A percentile compares a stretch with the other conserved stretches of the same genome.
These are phyloP conservation scores for Diplodia intermedia DNA, from an alignment of 2,329 filamentous ascomycete species.

Conservation along the genomic window DNA sequence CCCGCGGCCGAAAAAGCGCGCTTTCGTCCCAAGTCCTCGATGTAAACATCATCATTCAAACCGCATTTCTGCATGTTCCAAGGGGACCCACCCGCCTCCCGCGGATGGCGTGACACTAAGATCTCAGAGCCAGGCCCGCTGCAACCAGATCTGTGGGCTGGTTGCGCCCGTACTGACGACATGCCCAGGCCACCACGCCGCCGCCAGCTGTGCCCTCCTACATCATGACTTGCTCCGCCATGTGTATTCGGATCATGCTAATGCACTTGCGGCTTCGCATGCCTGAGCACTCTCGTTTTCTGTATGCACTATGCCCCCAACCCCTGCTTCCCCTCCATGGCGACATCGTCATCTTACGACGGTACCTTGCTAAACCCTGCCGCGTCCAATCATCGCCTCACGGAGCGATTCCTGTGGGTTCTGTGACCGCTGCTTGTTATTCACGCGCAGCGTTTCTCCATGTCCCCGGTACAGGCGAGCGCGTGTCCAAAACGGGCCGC, in stretches of 20 bases:
- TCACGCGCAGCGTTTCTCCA: constrained; percentile 1
- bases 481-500: neutral
- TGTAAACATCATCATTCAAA: constrained; percentile 23
- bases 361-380: neutral
- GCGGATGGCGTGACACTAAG: constrained; percentile 23
- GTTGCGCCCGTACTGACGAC: constrained; percentile 20
- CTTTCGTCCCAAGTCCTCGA: constrained; percentile 7
- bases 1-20: constrained; percentile 10
- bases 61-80: neutral
- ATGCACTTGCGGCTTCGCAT: constrained; percentile 16
- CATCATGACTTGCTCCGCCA: constrained; percentile 30
- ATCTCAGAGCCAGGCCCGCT: constrained; percentile 10
- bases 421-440: constrained; percentile 11
- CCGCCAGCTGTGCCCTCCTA: constrained; percentile 1
- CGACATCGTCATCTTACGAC: constrained; percentile 16
- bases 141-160: constrained; percentile 19
- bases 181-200: neutral
- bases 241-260: constrained; percentile 18
- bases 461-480: neutral
- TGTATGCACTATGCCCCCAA: neutral
- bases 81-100: constrained; percentile 16
- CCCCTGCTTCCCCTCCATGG: constrained; percentile 17
- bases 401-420: neutral
- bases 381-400: constrained; percentile 12
- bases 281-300: constrained; percentile 6